phyloP scores from a whole-genome alignment of 208 protist species.

The Crithidia acanthocephali region DNA sequence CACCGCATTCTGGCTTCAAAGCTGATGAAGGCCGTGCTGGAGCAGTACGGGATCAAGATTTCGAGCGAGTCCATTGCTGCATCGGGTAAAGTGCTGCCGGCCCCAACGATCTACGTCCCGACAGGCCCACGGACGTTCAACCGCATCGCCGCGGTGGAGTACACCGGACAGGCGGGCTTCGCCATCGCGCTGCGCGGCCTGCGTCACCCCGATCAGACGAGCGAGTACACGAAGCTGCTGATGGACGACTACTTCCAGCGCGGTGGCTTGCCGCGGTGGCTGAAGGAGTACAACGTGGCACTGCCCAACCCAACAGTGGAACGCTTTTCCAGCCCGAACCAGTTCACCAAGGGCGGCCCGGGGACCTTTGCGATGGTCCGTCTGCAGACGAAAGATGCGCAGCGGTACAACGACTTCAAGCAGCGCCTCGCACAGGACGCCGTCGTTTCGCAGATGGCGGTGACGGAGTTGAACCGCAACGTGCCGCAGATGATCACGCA shows the following conservation, averaged over 20 bases:
- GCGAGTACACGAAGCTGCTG: constrained; percentile 28
- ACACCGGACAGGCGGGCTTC: constrained; percentile 54
- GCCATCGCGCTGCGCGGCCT: constrained; percentile 35
- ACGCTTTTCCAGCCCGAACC: constrained; percentile 8
- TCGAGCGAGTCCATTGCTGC: constrained; percentile 25
- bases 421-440: constrained; percentile 25
- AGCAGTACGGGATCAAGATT: constrained; percentile 48
- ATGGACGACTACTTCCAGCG: constrained; percentile 39
- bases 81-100: constrained; percentile 38
- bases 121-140: constrained; percentile 26
- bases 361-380: constrained; percentile 35
- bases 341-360: constrained; percentile 13
- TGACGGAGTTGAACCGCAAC: constrained; percentile 27
- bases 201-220: constrained; percentile 26
- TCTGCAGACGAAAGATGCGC: constrained; percentile 30
- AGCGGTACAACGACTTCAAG: constrained; percentile 45
- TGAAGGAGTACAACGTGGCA: constrained; percentile 44
- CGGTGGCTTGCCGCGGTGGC: constrained; percentile 6
- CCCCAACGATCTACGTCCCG: constrained; percentile 52
- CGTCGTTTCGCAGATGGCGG: constrained; percentile 56
- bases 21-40: constrained; percentile 32
- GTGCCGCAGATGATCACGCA: constrained; percentile 60
- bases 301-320: constrained; percentile 23
- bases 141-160: constrained; percentile 26
- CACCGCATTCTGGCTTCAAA: constrained; percentile 21